These are phyloP conservation scores for Pseudognaphalium luteoalbum DNA, from an alignment of 129 eudicot genomes.

Conservation along the genomic window DNA sequence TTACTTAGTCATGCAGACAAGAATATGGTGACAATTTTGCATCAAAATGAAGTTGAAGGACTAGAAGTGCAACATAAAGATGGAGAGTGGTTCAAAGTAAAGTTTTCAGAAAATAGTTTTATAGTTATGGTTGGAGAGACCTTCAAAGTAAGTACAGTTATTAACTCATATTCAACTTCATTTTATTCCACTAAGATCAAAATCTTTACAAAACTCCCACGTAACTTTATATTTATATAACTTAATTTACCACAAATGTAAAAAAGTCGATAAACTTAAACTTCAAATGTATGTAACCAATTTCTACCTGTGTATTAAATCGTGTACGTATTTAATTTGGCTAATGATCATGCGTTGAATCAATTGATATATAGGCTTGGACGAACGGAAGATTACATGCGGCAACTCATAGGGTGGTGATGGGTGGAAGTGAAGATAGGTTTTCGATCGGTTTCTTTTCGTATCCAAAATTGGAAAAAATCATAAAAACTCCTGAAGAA, in stretches of 20 bases:
- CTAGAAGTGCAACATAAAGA: constrained; percentile 54
- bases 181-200: neutral
- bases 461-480: constrained; percentile 39
- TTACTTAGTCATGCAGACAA: constrained; percentile 65
- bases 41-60: constrained; percentile 59
- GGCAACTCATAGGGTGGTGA: constrained; percentile 54
- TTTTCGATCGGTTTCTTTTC: constrained; percentile 53
- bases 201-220: neutral
- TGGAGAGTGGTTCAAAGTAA: constrained; percentile 57
- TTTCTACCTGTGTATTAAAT: too few species aligned
- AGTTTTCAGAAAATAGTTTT: constrained; percentile 53
- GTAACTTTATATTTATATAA: neutral
- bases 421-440: constrained; percentile 45
- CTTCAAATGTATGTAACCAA: too few species aligned
- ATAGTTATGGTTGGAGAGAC: constrained; percentile 73
- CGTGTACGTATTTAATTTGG: neutral
- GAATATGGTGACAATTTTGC: constrained; percentile 61
- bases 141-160: constrained; percentile 53
- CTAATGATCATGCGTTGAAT: neutral
- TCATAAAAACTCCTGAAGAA: constrained; percentile 54
- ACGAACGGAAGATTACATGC: constrained; percentile 57
- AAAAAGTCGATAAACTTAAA: too few species aligned
- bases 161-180: neutral
- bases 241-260: too few species aligned
- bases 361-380: constrained; percentile 47